Percentiles rank a stretch among this genome's conserved stretches.
Evolutionary conservation across 495 filamentous ascomycete genomes (phyloP).

Genomic region (Penicillium robsamsonii): DNA sequence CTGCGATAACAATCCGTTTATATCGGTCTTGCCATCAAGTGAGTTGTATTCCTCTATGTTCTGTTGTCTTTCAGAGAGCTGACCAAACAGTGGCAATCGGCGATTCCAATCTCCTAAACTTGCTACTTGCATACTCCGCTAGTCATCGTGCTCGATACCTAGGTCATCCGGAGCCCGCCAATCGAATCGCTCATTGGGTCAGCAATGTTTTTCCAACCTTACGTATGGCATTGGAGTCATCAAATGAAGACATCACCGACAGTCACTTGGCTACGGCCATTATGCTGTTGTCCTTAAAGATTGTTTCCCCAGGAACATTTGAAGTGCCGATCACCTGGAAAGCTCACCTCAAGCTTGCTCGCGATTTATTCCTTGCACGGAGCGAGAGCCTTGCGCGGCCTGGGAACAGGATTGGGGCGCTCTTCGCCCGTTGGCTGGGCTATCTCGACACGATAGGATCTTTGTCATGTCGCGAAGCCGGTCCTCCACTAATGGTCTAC

Average conservation of each 20-base stretch:
- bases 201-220: constrained; percentile 75
- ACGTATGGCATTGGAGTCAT: constrained; percentile 58
- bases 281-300: constrained; percentile 82
- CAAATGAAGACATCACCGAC: constrained; percentile 63
- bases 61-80: constrained; percentile 1
- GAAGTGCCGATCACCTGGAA: constrained; percentile 73
- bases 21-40: constrained; percentile 67
- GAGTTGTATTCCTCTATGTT: constrained; percentile 29
- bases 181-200: constrained; percentile 76
- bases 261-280: constrained; percentile 79
- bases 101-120: constrained; percentile 67
- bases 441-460: constrained; percentile 81
- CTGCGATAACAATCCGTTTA: constrained; percentile 71
- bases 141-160: constrained; percentile 78
- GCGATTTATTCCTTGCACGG: constrained; percentile 70
- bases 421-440: constrained; percentile 82
- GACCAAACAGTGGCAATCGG: constrained; percentile 58
- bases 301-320: constrained; percentile 80
- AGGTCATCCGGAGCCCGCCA: constrained; percentile 69
- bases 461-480: constrained; percentile 66
- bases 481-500: constrained; percentile 54
- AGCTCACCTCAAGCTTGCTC: constrained; percentile 70
- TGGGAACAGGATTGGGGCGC: constrained; percentile 68
- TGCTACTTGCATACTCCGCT: constrained; percentile 79
- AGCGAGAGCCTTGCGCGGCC: constrained; percentile 51